These are phyloP conservation scores for Hordeum vulgare DNA, from an alignment of 176 grass and related monocot genomes.

Conservation along the genomic window DNA sequence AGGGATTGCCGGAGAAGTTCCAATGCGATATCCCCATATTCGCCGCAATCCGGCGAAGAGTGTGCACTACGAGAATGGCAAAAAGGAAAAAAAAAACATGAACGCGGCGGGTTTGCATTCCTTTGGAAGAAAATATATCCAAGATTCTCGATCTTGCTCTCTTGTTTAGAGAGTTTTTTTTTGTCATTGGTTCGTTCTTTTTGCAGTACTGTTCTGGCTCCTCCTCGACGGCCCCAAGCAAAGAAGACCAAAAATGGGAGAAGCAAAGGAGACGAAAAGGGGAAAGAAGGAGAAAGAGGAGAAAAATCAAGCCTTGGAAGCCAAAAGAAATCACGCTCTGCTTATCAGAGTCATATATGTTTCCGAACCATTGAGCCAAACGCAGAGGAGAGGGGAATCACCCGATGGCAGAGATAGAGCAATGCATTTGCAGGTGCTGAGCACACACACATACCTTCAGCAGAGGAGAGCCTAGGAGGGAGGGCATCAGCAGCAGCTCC, in stretches of 20 bases:
- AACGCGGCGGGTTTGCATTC: background rate
- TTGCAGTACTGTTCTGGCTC: background rate
- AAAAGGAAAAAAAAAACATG: background rate
- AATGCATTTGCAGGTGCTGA: background rate
- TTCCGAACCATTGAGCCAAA: background rate
- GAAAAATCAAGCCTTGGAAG: background rate
- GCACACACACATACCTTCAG: conserved; percentile 20
- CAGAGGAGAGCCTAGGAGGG: conserved; percentile 21
- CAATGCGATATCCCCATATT: conserved; percentile 39
- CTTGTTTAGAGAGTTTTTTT: background rate
- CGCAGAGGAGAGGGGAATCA: background rate
- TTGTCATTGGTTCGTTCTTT: background rate
- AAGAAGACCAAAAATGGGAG: background rate
- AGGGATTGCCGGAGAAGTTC: conserved; percentile 58
- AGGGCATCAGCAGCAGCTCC: background rate
- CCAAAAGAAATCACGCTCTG: background rate
- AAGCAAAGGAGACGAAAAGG: background rate
- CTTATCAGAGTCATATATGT: background rate
- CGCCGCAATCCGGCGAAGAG: conserved; percentile 34
- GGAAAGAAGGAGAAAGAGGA: background rate
- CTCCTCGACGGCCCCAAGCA: background rate
- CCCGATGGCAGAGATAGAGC: background rate
- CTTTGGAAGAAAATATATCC: no score
- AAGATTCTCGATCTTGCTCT: background rate
- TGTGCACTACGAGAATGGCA: conserved; percentile 19